These are phyloP conservation scores for Fusarium nelsonii DNA, from an alignment of 2,329 filamentous ascomycete species.

Conservation along the genomic window DNA sequence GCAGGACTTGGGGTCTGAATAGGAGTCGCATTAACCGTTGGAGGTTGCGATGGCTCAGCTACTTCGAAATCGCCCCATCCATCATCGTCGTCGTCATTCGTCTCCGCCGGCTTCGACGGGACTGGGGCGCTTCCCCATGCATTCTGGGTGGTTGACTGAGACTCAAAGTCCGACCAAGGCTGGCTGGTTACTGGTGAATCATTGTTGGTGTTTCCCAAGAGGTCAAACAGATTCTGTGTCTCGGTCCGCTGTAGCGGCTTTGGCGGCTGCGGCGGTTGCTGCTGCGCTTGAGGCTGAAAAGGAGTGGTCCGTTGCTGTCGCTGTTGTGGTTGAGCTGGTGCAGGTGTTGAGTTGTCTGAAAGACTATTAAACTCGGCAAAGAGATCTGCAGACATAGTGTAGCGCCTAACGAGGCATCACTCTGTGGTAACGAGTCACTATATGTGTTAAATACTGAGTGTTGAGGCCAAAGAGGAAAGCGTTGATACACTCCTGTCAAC, in stretches of 20 bases:
- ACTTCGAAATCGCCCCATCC: slow-evolving; percentile 77
- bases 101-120: slow-evolving; percentile 34
- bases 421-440: slow-evolving; percentile 16
- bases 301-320: slow-evolving; percentile 20
- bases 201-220: slow-evolving; percentile 38
- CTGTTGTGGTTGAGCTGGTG: slow-evolving; percentile 34
- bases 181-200: slow-evolving; percentile 33
- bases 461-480: slow-evolving; percentile 2
- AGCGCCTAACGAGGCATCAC: slow-evolving; percentile 34
- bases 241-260: slow-evolving; percentile 29
- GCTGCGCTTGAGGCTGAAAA: slow-evolving; percentile 28
- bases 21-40: slow-evolving; percentile 30
- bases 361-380: slow-evolving; percentile 72
- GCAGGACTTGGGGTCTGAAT: slow-evolving; percentile 14
- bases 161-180: slow-evolving; percentile 52
- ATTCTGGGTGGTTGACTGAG: slow-evolving; percentile 37
- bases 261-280: slow-evolving; percentile 12
- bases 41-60: slow-evolving; percentile 54
- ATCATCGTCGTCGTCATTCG: slow-evolving; percentile 67
- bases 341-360: slow-evolving; percentile 54
- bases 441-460: slow-evolving; percentile 4
- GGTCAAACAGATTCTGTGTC: slow-evolving; percentile 48
- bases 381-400: slow-evolving; percentile 72
- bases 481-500: slow-evolving; percentile 6
- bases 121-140: slow-evolving; percentile 36